Percentiles rank a stretch among this genome's conserved stretches.
These are phyloP conservation scores for Phytophthora multivora DNA, from an alignment of 352 stramenopile genomes.

Conservation along the genomic window DNA sequence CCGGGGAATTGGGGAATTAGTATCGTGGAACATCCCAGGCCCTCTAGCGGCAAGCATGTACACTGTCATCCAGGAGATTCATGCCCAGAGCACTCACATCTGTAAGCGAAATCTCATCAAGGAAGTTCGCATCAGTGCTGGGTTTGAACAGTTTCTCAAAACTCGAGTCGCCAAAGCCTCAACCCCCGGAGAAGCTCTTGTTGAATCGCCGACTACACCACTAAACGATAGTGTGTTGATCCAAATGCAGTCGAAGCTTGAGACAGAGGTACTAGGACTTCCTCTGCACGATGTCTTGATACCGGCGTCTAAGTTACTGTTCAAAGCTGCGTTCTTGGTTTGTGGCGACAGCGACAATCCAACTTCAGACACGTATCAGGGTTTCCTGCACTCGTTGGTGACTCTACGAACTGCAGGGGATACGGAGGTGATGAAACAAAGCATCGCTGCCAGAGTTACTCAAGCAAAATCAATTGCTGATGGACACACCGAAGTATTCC, in stretches of 20 bases:
- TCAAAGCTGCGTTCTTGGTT: slow-evolving; percentile 61
- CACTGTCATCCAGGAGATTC: slow-evolving; percentile 56
- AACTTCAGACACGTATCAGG: slow-evolving; percentile 16
- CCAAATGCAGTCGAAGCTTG: slow-evolving; percentile 34
- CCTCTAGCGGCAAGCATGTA: slow-evolving; percentile 58
- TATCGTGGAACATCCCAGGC: slow-evolving; percentile 54
- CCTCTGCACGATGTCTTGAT: slow-evolving; percentile 33
- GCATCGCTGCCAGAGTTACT: slow-evolving; percentile 32
- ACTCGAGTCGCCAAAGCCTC: not conserved
- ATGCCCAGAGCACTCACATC: slow-evolving; percentile 42
- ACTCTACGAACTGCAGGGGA: slow-evolving; percentile 26
- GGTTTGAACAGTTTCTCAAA: slow-evolving; percentile 51
- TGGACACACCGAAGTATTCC: slow-evolving; percentile 15
- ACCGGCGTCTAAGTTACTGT: slow-evolving; percentile 41
- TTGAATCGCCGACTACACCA: not conserved
- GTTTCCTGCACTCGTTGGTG: slow-evolving; percentile 38
- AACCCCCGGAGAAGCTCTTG: no score
- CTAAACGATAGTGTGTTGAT: not conserved
- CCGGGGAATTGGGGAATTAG: slow-evolving; percentile 50
- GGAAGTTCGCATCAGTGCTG: slow-evolving; percentile 44
- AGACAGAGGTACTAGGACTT: slow-evolving; percentile 52
- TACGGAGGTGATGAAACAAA: slow-evolving; percentile 21
- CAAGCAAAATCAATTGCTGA: slow-evolving; percentile 28
- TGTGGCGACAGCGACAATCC: slow-evolving; percentile 1
- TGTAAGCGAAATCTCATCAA: slow-evolving; percentile 49